These are phyloP conservation scores for Saccharomyces hybrid DNA, from an alignment of 1,139 yeast genomes.

Conservation along the genomic window DNA sequence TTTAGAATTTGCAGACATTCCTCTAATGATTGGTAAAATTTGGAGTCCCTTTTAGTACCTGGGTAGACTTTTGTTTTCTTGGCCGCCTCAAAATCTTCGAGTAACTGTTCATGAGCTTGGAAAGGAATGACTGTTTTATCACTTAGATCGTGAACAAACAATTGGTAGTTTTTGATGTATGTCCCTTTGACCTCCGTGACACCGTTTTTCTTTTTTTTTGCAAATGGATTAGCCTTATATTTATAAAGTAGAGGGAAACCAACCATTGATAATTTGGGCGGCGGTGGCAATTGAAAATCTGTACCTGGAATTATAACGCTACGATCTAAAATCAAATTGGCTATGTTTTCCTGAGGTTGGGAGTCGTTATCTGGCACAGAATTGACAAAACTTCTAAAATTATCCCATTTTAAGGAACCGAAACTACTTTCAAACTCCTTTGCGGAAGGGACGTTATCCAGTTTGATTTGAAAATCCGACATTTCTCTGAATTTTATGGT, in stretches of 20 bases:
- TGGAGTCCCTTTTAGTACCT: too few species aligned
- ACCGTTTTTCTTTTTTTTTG: slow-evolving; percentile 43
- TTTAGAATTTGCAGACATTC: too few species aligned
- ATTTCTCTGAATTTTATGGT: too few species aligned
- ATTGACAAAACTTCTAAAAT: slow-evolving; percentile 36
- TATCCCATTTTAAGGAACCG: slow-evolving; percentile 27
- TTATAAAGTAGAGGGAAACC: slow-evolving; percentile 71
- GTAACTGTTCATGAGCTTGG: slow-evolving; percentile 38
- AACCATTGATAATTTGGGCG: too few species aligned
- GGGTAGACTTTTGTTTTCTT: too few species aligned
- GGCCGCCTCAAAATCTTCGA: slow-evolving; percentile 33
- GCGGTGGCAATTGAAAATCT: slow-evolving; percentile 72
- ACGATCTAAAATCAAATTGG: slow-evolving; percentile 28
- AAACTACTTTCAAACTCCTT: slow-evolving; percentile 34
- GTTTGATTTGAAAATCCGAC: slow-evolving; percentile 76
- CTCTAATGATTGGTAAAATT: too few species aligned
- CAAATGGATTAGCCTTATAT: slow-evolving; percentile 50
- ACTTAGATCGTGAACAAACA: slow-evolving; percentile 25
- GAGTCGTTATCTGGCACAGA: too few species aligned
- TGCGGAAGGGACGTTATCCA: slow-evolving; percentile 50
- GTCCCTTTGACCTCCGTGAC: too few species aligned
- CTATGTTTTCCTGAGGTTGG: too few species aligned
- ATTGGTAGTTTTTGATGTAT: slow-evolving; percentile 34
- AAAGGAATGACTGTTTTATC: slow-evolving; percentile 36
- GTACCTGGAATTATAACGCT: slow-evolving; percentile 30